Conservation (phyloP, 2,329 filamentous ascomycete genomes). For the Conoideocrella luteorostrata region DNA sequence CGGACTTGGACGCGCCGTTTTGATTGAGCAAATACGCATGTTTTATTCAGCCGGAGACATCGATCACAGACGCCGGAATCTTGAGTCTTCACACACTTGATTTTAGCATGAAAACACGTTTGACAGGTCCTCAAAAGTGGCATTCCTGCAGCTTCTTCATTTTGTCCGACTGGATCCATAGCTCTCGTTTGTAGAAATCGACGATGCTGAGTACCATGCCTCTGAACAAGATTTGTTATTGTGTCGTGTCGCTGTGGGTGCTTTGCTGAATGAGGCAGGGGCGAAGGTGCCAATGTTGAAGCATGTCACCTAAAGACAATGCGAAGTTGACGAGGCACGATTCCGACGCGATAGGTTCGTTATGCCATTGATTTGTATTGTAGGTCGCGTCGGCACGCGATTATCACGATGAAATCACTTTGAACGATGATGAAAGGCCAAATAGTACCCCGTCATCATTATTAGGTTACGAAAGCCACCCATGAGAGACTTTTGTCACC, state of each 20-base stretch:
- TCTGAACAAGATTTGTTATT: background rate
- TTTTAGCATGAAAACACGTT: conserved; percentile 29
- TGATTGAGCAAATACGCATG: conserved; percentile 24
- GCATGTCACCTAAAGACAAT: no score
- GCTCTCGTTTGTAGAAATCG: background rate
- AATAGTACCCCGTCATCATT: no score
- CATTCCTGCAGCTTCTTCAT: background rate
- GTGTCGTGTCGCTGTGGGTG: no score
- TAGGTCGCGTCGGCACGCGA: no score
- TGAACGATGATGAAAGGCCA: no score
- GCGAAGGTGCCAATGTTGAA: no score
- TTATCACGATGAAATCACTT: no score
- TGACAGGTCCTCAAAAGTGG: conserved; percentile 23
- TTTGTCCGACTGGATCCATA: background rate
- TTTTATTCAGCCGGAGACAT: conserved; percentile 25
- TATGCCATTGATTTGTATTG: no score
- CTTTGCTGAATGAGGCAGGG: no score
- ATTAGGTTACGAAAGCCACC: no score
- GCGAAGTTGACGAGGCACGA: no score
- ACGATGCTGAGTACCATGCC: background rate
- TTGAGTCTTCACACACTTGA: conserved; percentile 27
- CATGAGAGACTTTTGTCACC: no score
- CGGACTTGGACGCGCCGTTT: conserved; percentile 19
- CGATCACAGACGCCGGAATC: conserved; percentile 26
- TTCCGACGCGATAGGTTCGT: background rate